These are phyloP conservation scores for Chlorella sp. DNA, from an alignment of 139 green algal genomes.

Conservation along the genomic window DNA sequence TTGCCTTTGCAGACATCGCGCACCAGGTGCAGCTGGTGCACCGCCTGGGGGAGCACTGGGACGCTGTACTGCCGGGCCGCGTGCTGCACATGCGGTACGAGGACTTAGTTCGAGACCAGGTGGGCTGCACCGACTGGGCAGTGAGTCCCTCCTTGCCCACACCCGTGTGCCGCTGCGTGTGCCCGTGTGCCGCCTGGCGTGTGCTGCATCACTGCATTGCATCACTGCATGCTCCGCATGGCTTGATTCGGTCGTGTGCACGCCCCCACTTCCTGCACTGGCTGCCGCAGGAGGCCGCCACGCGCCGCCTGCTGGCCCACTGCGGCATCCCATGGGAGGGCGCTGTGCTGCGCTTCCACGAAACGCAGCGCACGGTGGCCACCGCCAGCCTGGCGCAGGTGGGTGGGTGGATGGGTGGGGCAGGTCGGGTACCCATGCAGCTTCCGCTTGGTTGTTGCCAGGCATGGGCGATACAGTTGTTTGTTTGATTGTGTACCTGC, in stretches of 20 bases:
- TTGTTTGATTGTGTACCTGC: too few relatives aligned
- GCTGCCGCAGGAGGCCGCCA: constrained; percentile 20
- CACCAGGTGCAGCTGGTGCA: constrained; percentile 36
- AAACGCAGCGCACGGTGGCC: constrained; percentile 51
- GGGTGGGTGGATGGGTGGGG: background rate
- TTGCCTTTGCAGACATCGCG: constrained; percentile 40
- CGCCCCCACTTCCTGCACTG: background rate
- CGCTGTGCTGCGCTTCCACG: constrained; percentile 63
- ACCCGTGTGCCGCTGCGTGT: background rate
- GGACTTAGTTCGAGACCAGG: constrained; percentile 40
- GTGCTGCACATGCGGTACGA: constrained; percentile 63
- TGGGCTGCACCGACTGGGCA: background rate
- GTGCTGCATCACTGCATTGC: background rate
- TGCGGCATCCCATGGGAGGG: constrained; percentile 67
- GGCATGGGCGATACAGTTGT: too few relatives aligned
- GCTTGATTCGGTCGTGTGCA: background rate
- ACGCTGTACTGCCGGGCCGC: constrained; percentile 43
- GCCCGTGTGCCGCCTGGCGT: background rate
- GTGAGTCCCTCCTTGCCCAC: background rate
- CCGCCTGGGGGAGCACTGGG: constrained; percentile 56
- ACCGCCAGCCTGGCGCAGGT: constrained; percentile 76
- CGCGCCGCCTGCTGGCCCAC: constrained; percentile 48
- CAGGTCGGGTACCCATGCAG: too few relatives aligned
- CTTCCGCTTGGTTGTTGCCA: too few relatives aligned
- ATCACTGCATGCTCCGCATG: background rate